Base-by-base conservation (phyloP, 179 eudicot genomes). In the Beta macrorhiza region DNA sequence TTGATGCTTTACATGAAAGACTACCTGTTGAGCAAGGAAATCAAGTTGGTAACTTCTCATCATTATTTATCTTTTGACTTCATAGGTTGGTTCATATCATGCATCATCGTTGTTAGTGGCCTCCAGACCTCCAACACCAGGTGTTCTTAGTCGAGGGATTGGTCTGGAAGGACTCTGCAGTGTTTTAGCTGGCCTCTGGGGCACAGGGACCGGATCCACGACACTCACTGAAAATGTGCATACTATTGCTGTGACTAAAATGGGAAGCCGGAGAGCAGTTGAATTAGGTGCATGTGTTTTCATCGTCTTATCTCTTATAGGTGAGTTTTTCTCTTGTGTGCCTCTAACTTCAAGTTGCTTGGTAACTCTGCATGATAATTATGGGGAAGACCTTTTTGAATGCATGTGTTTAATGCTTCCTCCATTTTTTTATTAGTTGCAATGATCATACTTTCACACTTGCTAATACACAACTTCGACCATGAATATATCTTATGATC, bases 201-300 rank as follows among this genome's bases (percentile, higher is more conserved):
- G 99, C 74, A 95, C 91, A 61, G 99, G 98, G 57, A 93, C 98
- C 75, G 97, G 99, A 69, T 92, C 95, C 51, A 80, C 95, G 11
- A 92, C 97, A 67, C 90, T 95, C 74, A 95, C 97, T 72, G 99
- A 95, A 85, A 93, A 95, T 78, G 91, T 95, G 67, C 99, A 95
- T 81, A 95, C 99, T 16, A 92, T 95, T 86, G 98, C 97, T 55
- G 99, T 95, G 25, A 95, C 98, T n/a, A 93, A 95, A 88, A 90
- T 95, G 98, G 99, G 99, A 84, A 95, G 99, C 82, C 95, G 98
- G 69, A 88, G 93, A 90, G 97, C 94, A 45, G 87, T 95, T 59
- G 95, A 93, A 88, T 83, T 93, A 78, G 99, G 99, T 80, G 98
- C 97, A 25, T 89, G 91, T 49, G 78, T 93, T 75, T 82, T 95